Evolutionary conservation across 495 filamentous ascomycete species (phyloP).

Genomic region (Chaetomidium leptoderma): DNA sequence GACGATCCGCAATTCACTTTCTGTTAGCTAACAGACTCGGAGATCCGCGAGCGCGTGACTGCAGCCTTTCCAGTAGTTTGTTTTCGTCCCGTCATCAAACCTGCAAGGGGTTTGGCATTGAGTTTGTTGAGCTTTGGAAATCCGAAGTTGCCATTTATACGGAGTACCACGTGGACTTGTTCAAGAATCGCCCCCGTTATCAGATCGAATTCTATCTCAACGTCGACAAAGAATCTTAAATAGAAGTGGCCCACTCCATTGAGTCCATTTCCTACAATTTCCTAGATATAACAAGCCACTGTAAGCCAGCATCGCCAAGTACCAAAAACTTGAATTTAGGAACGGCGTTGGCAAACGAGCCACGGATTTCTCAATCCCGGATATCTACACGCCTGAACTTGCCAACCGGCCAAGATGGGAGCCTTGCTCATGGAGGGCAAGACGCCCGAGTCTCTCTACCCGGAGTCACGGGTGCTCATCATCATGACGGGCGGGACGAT

Average conservation of each 20-base stretch:
- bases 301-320: too few species aligned
- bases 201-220: neutral
- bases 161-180: neutral
- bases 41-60: slow-evolving; percentile 28
- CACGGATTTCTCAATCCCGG: neutral
- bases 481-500: slow-evolving; percentile 97
- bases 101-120: neutral
- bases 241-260: neutral
- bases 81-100: slow-evolving; percentile 10
- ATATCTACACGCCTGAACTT: neutral
- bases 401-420: slow-evolving; percentile 23
- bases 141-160: neutral
- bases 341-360: neutral
- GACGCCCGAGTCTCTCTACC: slow-evolving; percentile 34
- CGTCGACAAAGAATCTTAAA: neutral
- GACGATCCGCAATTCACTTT: slow-evolving; percentile 30
- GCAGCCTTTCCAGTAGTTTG: slow-evolving; percentile 6
- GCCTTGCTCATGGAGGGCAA: slow-evolving; percentile 26
- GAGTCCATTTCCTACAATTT: neutral
- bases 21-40: slow-evolving; percentile 30
- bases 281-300: too few species aligned
- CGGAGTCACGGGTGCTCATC: slow-evolving; percentile 78
- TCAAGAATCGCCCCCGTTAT: neutral
- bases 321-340: neutral
- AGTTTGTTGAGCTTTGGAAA: neutral